phyloP scores from a whole-genome alignment of 2,329 filamentous ascomycete species.

The Tolypocladium inflatum region DNA sequence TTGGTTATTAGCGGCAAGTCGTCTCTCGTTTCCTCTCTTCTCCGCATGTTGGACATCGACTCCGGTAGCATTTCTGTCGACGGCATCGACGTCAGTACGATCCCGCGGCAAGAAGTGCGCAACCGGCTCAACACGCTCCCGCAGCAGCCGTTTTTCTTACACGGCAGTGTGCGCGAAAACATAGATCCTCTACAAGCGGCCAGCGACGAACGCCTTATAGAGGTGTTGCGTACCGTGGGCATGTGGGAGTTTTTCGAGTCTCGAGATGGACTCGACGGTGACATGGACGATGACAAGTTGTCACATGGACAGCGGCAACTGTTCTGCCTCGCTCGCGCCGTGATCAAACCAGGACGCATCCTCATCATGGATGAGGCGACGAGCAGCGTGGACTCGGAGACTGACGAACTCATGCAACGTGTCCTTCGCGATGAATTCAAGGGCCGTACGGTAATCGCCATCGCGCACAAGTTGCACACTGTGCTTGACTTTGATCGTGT shows the following conservation, averaged over 20 bases:
- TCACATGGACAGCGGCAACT: constrained; percentile 37
- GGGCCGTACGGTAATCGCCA: constrained; percentile 40
- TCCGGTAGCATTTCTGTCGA: constrained; percentile 34
- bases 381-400: constrained; percentile 22
- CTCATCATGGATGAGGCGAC: constrained; percentile 30
- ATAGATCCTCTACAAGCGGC: constrained; percentile 30
- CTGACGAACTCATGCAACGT: constrained; percentile 21
- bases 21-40: constrained; percentile 29
- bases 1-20: constrained; percentile 17
- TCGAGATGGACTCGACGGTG: constrained; percentile 25
- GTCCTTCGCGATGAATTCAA: constrained; percentile 21
- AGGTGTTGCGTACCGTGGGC: constrained; percentile 32
- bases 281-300: constrained; percentile 18
- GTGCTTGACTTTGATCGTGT: constrained; percentile 44
- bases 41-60: constrained; percentile 36
- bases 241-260: constrained; percentile 30
- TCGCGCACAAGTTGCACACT: constrained; percentile 33
- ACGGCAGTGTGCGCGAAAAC: constrained; percentile 38
- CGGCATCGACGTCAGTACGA: constrained; percentile 22
- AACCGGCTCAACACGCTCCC: constrained; percentile 31
- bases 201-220: constrained; percentile 29
- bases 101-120: constrained; percentile 13
- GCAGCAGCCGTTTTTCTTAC: constrained; percentile 41
- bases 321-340: constrained; percentile 26
- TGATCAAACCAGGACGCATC: constrained; percentile 23